These are phyloP conservation scores for Exophiala aquamarina DNA, from an alignment of 2,329 filamentous ascomycete genomes.

Conservation along the genomic window DNA sequence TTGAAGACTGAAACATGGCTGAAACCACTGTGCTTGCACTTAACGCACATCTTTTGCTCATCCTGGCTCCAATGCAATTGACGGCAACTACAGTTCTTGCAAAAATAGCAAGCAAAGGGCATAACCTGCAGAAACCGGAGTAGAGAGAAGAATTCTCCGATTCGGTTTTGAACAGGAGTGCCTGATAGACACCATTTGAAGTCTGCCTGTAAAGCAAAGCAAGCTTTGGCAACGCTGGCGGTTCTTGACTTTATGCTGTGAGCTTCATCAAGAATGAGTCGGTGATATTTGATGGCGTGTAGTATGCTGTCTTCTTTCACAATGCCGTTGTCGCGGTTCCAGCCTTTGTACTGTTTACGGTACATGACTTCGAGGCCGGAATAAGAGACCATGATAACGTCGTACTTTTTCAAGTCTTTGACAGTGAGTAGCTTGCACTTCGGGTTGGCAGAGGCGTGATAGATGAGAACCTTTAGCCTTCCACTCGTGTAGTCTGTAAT, in stretches of 20 bases:
- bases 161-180: constrained; percentile 93
- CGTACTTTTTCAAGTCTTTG: constrained; percentile 74
- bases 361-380: constrained; percentile 81
- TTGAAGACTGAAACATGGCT: constrained; percentile 83
- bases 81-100: constrained; percentile 80
- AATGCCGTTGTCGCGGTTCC: constrained; percentile 74
- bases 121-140: constrained; percentile 85
- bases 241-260: constrained; percentile 84
- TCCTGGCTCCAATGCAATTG: constrained; percentile 81
- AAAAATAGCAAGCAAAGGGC: constrained; percentile 92
- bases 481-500: constrained; percentile 80
- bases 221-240: constrained; percentile 90
- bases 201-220: constrained; percentile 81
- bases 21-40: constrained; percentile 66
- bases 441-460: constrained; percentile 75
- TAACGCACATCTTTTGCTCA: constrained; percentile 66
- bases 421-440: constrained; percentile 76
- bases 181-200: constrained; percentile 97
- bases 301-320: constrained; percentile 78
- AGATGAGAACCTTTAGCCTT: constrained; percentile 85
- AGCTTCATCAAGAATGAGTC: constrained; percentile 90
- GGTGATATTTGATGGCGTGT: constrained; percentile 83
- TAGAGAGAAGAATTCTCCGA: constrained; percentile 94
- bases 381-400: constrained; percentile 96
- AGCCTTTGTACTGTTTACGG: constrained; percentile 89